Evolutionary conservation across 805 yeast species (phyloP), one percentile per base, ranked within the genome.

Genomic region (Lipomyces spencermartinsiae): DNA sequence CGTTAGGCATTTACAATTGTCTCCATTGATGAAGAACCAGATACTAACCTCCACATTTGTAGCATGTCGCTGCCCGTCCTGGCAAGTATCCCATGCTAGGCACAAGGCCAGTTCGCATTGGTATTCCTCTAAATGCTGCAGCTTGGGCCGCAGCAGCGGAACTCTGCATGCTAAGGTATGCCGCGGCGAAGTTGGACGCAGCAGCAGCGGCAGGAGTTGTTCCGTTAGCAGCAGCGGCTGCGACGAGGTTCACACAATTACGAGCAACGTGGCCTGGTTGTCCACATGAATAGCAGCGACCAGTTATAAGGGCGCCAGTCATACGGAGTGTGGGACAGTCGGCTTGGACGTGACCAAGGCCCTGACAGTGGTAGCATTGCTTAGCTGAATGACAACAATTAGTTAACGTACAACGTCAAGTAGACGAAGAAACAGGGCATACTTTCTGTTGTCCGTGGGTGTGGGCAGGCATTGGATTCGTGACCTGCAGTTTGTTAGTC

Each of bases 391-490:
- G 37, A 39, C 31, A 10, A 10, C 33, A 53, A n/a, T 53, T 31
- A 53, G 56, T 6, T 19, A 16, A 53, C 56, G 19, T 4, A 25
- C 34, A 16, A 25, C 16, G 16, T 12, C 29, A 25, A 14, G 22
- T 31, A 22, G 7, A 25, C 14, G 29, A 56, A 39, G 4, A 35
- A 10, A 51, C 9, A 33, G 2, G 2, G 37, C 82, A 90, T 91
- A 78, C 86, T 85, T 73, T 87, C 87, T 74, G 90, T 86, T 81
- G 91, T 90, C 81, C 89, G 91, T 78, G 97, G 97, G 77, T 88
- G 88, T 58, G 95, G 90, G 81, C 97, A 92, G 68, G 89, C 96
- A 72, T 87, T 85, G 64, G 95, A 91, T 80, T 91, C 93, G 80
- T 92, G 97, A 72, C 95, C 76, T 69, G 25, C 16, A 8, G 49